Percentiles rank a stretch among this genome's conserved stretches.
These are phyloP conservation scores for Hansenula lynferdii DNA, from an alignment of 1,139 yeast genomes.

Conservation along the genomic window DNA sequence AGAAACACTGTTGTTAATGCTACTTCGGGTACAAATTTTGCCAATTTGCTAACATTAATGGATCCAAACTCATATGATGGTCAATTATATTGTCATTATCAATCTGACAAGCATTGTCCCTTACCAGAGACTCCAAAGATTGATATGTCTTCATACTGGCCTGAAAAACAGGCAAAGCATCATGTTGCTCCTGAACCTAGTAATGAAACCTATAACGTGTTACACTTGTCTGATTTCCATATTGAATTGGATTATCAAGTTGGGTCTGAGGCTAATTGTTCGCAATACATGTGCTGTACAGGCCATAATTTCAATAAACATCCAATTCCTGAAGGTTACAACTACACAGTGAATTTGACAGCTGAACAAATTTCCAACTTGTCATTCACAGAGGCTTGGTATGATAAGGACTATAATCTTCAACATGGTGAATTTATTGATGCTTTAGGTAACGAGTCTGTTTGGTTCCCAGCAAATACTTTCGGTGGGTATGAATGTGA, in stretches of 20 bases:
- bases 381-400: constrained; percentile 32
- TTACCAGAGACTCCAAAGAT: constrained; percentile 40
- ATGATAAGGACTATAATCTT: constrained; percentile 33
- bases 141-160: constrained; percentile 40
- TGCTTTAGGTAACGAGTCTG: constrained; percentile 29
- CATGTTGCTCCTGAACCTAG: constrained; percentile 31
- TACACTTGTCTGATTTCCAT: constrained; percentile 65
- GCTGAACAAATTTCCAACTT: constrained; percentile 24
- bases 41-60: constrained; percentile 41
- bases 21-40: constrained; percentile 39
- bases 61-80: constrained; percentile 47
- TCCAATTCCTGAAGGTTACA: constrained; percentile 20
- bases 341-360: not conserved
- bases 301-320: constrained; percentile 30
- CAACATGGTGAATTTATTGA: constrained; percentile 32
- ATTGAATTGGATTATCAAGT: constrained; percentile 49
- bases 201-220: constrained; percentile 47
- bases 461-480: constrained; percentile 48
- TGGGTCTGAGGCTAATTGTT: constrained; percentile 63
- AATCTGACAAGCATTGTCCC: constrained; percentile 35
- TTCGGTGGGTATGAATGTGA: constrained; percentile 63
- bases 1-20: constrained; percentile 30
- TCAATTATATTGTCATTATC: constrained; percentile 47
- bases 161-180: constrained; percentile 30
- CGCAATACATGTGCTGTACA: constrained; percentile 46